These are phyloP conservation scores for Plasmodium inui DNA, from an alignment of 169 alveolate genomes.

Conservation along the genomic window DNA sequence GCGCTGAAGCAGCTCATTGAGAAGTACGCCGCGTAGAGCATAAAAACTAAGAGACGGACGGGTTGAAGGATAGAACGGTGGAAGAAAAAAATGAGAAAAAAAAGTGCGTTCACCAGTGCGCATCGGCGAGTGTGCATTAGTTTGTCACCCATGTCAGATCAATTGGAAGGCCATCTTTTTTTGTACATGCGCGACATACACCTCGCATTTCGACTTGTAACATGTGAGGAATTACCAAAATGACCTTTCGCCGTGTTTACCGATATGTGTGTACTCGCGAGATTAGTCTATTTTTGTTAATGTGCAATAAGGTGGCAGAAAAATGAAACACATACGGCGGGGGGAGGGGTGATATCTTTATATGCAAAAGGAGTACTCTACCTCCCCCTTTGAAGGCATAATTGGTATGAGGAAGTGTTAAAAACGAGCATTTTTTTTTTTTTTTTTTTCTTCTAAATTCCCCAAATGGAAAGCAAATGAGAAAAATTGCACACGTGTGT, in stretches of 20 bases:
- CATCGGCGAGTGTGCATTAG: neutral
- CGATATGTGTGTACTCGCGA: neutral
- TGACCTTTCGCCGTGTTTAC: neutral
- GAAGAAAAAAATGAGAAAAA: neutral
- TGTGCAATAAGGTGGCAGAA: neutral
- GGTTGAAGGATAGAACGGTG: neutral
- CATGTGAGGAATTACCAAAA: neutral
- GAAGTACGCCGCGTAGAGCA: constrained; percentile 48
- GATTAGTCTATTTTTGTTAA: neutral
- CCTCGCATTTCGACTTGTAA: neutral
- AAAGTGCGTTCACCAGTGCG: too few species aligned
- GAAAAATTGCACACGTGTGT: neutral
- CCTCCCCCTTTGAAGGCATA: neutral
- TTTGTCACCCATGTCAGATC: neutral
- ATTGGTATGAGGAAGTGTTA: neutral
- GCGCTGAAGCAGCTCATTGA: constrained; percentile 76
- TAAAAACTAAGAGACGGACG: neutral
- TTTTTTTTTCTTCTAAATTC: neutral
- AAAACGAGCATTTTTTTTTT: neutral
- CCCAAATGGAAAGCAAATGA: neutral
- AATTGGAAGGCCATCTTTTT: neutral
- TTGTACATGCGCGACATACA: neutral
- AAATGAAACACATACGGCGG: neutral
- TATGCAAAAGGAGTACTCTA: neutral
- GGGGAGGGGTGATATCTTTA: neutral